A percentile compares a stretch with the other conserved stretches of the same genome.
Evolutionary conservation across 2,329 filamentous ascomycete genomes (phyloP).

Genomic region (Phialocephala subalpina): DNA sequence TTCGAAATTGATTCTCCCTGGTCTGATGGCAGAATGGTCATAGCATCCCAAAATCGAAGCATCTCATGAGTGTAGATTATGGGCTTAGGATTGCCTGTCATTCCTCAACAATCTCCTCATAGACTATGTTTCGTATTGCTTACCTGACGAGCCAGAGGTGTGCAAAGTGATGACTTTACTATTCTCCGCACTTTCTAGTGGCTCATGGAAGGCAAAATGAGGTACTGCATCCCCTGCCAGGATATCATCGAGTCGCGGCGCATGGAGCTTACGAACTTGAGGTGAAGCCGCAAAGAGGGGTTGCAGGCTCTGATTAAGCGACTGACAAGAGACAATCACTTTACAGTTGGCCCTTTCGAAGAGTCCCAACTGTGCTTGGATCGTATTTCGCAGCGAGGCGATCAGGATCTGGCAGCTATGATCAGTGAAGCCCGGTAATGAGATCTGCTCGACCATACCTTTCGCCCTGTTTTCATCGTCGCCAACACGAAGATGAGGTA

Average conservation of each 20-base stretch:
- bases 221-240: constrained; percentile 33
- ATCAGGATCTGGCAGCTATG: constrained; percentile 42
- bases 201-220: constrained; percentile 44
- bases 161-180: constrained; percentile 51
- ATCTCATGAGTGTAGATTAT: constrained; percentile 47
- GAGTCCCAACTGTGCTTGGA: constrained; percentile 44
- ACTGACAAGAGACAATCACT: constrained; percentile 23
- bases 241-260: constrained; percentile 42
- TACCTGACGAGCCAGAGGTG: constrained; percentile 48
- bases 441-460: constrained; percentile 36
- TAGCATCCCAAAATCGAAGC: constrained; percentile 47
- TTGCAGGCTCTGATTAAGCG: constrained; percentile 10
- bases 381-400: constrained; percentile 46
- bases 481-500: constrained; percentile 35
- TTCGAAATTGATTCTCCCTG: constrained; percentile 15
- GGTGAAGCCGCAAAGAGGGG: constrained; percentile 11
- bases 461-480: constrained; percentile 45
- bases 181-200: constrained; percentile 44
- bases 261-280: constrained; percentile 34
- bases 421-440: not conserved
- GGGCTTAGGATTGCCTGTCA: constrained; percentile 49
- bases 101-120: not conserved
- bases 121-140: not conserved
- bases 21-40: constrained; percentile 15
- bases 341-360: constrained; percentile 45